Percentiles rank a stretch among this genome's conserved stretches.
Conservation (phyloP, 2,329 filamentous ascomycete species). For the Colletotrichum viniferum region DNA sequence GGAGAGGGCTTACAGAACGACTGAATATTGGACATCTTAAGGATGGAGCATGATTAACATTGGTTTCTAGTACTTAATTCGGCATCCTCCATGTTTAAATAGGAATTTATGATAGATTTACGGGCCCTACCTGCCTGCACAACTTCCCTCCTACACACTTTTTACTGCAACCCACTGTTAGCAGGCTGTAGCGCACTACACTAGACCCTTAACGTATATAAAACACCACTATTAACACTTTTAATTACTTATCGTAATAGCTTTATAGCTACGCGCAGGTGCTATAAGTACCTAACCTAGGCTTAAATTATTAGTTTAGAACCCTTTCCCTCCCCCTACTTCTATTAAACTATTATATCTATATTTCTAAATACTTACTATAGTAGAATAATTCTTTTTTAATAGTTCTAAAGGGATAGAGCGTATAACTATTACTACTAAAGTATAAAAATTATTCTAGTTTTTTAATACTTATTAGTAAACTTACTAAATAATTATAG, state of each 20-base stretch:
- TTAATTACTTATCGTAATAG: background rate
- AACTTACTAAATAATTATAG: background rate
- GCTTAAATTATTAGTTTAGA: background rate
- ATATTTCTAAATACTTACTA: background rate
- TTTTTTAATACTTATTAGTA: background rate
- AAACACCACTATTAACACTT: background rate
- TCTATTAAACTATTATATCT: background rate
- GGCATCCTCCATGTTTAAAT: background rate
- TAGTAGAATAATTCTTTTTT: background rate
- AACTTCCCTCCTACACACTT: too few relatives aligned
- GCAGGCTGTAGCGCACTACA: background rate
- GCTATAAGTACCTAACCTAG: background rate
- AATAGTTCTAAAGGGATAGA: background rate
- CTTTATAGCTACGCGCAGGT: background rate
- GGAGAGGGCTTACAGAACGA: background rate
- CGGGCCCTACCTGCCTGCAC: background rate
- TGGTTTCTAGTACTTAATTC: background rate
- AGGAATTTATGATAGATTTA: background rate
- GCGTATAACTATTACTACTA: background rate
- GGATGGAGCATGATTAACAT: fast-evolving
- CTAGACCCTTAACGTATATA: background rate
- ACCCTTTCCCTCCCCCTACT: background rate
- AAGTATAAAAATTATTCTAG: background rate
- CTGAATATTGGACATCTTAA: background rate
- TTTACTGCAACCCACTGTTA: background rate